Evolutionary conservation across 495 filamentous ascomycete species (phyloP).

Genomic region (Penicillium odoratum): DNA sequence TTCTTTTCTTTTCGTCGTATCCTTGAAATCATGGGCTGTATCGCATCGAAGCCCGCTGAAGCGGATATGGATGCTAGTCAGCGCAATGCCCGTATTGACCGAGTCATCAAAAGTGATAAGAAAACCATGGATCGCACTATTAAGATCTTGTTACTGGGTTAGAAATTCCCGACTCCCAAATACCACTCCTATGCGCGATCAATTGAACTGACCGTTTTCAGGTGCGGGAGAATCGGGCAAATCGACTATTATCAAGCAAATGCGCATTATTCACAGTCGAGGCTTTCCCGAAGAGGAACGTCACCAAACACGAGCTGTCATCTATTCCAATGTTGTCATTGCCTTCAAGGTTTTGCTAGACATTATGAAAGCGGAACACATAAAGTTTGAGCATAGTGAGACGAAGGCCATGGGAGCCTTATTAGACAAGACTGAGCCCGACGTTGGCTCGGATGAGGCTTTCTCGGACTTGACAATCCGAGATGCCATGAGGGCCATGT

Average conservation of each 20-base stretch:
- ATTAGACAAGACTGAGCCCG: constrained; percentile 55
- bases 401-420: constrained; percentile 51
- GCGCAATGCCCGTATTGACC: constrained; percentile 66
- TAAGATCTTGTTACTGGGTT: constrained; percentile 82
- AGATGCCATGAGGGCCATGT: constrained; percentile 78
- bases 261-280: constrained; percentile 95
- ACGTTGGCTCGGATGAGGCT: constrained; percentile 74
- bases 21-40: constrained; percentile 43
- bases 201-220: constrained; percentile 34
- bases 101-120: constrained; percentile 74
- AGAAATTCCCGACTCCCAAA: constrained; percentile 3
- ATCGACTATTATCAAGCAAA: constrained; percentile 98
- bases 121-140: constrained; percentile 77
- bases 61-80: constrained; percentile 44
- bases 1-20: not conserved
- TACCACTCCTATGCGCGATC: not conserved
- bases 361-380: constrained; percentile 84
- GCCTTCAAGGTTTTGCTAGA: constrained; percentile 89
- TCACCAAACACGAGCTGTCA: constrained; percentile 88
- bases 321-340: constrained; percentile 88
- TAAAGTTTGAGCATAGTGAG: constrained; percentile 69
- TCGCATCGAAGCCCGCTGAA: constrained; percentile 42
- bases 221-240: constrained; percentile 98
- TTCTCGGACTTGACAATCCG: constrained; percentile 65
- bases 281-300: constrained; percentile 91